Evolutionary conservation across 306 rosid species (phyloP).

Genomic region (Hippophae gyantsensis): DNA sequence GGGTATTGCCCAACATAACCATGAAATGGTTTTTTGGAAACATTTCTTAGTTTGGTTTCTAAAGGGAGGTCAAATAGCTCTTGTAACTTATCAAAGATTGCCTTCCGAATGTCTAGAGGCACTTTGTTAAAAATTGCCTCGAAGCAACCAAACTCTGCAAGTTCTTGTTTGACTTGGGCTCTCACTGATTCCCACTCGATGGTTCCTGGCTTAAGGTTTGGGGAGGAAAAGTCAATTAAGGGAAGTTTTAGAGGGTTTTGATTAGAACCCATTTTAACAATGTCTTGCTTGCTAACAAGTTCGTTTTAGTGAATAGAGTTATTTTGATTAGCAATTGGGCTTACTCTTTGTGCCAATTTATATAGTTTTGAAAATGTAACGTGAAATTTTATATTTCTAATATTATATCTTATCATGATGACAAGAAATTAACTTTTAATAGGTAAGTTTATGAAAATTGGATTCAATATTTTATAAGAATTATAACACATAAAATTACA

Average conservation of each 20-base stretch:
- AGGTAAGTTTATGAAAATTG: no score
- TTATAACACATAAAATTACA: no score
- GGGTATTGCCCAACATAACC: slow-evolving; percentile 69
- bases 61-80: slow-evolving; percentile 66
- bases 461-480: no score
- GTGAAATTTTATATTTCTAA: neutral
- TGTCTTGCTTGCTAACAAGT: neutral
- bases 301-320: no score
- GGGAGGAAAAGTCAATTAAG: slow-evolving; percentile 34
- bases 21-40: slow-evolving; percentile 46
- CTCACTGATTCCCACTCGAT: slow-evolving; percentile 46
- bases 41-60: slow-evolving; percentile 43
- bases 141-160: slow-evolving; percentile 59
- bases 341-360: slow-evolving; percentile 1
- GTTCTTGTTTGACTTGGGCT: slow-evolving; percentile 43
- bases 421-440: no score
- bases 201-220: slow-evolving; percentile 16
- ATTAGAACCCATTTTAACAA: slow-evolving; percentile 34
- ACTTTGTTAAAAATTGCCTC: slow-evolving; percentile 48
- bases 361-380: neutral
- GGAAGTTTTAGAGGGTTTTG: slow-evolving; percentile 43
- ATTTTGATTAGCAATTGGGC: neutral
- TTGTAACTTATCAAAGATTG: slow-evolving; percentile 25
- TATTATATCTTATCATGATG: no score
- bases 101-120: slow-evolving; percentile 28